Evolutionary conservation across 2,329 filamentous ascomycete species (phyloP).

Genomic region (Fusarium tanahbumbuense): DNA sequence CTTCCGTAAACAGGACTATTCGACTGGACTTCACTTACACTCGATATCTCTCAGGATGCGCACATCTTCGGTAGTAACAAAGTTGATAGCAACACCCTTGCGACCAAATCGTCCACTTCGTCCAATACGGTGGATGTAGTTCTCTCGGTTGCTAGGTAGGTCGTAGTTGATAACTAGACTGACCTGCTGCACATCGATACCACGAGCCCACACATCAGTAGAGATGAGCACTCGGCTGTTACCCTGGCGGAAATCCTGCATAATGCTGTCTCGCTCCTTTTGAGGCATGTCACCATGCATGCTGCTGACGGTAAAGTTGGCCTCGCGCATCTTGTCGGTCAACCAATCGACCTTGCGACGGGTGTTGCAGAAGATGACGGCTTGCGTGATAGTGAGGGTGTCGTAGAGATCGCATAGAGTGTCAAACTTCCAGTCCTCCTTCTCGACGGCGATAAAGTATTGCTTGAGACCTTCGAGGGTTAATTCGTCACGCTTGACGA

Average conservation of each 20-base stretch:
- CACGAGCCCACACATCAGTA: conserved; percentile 96
- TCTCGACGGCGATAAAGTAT: conserved; percentile 99
- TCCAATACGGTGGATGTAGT: conserved; percentile 99
- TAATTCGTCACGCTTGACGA: conserved; percentile 98
- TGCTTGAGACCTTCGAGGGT: conserved; percentile 98
- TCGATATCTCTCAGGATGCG: conserved; percentile 98
- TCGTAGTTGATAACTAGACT: conserved; percentile 99
- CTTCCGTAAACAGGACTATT: background rate
- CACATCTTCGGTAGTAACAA: conserved; percentile 97
- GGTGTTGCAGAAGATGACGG: conserved; percentile 99
- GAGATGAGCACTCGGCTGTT: conserved; percentile 97
- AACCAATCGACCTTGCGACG: conserved; percentile 99
- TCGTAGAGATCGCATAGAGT: conserved; percentile 99
- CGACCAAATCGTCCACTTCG: conserved; percentile 94
- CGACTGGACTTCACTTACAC: conserved; percentile 64
- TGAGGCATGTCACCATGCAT: conserved; percentile 99
- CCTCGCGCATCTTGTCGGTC: conserved; percentile 98
- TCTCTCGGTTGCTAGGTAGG: conserved; percentile 96
- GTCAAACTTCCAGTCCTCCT: conserved; percentile 99
- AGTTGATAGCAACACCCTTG: conserved; percentile 99
- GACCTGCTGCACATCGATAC: conserved; percentile 99
- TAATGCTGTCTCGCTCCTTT: conserved; percentile 97
- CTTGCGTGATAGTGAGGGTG: conserved; percentile 97
- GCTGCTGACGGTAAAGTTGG: conserved; percentile 97
- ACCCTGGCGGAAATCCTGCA: conserved; percentile 98